A percentile compares a stretch with the other conserved stretches of the same genome.
phyloP scores from a whole-genome alignment of 495 filamentous ascomycete species.

The Xylaria telfairii region DNA sequence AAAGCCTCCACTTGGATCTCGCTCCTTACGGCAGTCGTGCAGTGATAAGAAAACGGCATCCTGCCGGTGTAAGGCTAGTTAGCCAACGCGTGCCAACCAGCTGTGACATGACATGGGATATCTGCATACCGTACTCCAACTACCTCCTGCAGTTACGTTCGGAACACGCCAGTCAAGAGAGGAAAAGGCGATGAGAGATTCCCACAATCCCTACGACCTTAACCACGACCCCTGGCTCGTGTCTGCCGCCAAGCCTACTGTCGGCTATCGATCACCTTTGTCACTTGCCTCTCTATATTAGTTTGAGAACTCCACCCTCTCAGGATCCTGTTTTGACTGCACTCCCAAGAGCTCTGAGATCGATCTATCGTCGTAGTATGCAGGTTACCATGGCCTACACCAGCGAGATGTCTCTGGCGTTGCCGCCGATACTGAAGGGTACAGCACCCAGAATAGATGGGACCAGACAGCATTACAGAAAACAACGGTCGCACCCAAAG shows the following conservation, averaged over 20 bases:
- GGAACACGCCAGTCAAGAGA: slow-evolving; percentile 14
- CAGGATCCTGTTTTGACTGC: background rate
- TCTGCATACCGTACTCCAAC: slow-evolving; percentile 24
- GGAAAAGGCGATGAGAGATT: slow-evolving; percentile 8
- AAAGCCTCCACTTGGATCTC: background rate
- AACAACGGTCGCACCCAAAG: slow-evolving; percentile 33
- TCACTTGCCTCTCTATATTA: background rate
- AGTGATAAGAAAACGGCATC: slow-evolving; percentile 12
- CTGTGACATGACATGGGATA: slow-evolving; percentile 27
- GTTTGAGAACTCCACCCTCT: slow-evolving; percentile 3
- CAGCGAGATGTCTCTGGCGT: slow-evolving; percentile 14
- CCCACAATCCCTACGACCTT: slow-evolving; percentile 18
- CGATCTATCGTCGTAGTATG: slow-evolving; percentile 17
- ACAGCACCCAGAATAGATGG: slow-evolving; percentile 24
- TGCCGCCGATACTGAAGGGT: slow-evolving; percentile 17
- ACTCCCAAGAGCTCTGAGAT: background rate
- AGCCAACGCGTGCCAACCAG: slow-evolving; percentile 13
- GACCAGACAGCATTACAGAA: slow-evolving; percentile 24
- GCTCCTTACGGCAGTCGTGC: slow-evolving; percentile 5
- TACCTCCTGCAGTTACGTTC: slow-evolving; percentile 12
- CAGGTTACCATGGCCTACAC: slow-evolving; percentile 35
- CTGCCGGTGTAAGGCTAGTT: slow-evolving; percentile 7
- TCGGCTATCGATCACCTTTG: slow-evolving; percentile 3
- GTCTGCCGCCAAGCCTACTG: slow-evolving; percentile 5
- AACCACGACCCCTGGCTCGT: slow-evolving; percentile 17